Evolutionary conservation across 73 alveolate genomes (phyloP).

Genomic region (Paramecium tetraurelia): DNA sequence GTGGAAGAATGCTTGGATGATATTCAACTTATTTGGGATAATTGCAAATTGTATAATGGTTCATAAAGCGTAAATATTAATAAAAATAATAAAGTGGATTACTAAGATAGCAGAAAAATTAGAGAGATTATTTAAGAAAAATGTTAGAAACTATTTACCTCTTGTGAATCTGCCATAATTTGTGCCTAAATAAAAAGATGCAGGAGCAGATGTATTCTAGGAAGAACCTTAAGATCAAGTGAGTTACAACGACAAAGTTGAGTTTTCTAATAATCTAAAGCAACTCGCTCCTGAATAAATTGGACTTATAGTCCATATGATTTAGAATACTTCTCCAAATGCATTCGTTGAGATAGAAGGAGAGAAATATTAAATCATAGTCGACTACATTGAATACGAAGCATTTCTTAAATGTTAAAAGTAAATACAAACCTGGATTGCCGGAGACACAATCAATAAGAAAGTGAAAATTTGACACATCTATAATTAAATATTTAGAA

Average conservation of each 20-base stretch:
- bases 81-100: slow-evolving; percentile 18
- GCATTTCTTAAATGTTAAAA: background rate
- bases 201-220: slow-evolving; percentile 10
- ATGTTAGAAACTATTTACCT: slow-evolving; percentile 11
- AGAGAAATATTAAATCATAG: slow-evolving; percentile 12
- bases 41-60: slow-evolving; percentile 73
- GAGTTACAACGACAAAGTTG: slow-evolving; percentile 18
- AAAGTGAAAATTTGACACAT: background rate
- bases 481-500: background rate
- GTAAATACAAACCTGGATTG: background rate
- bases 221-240: background rate
- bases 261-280: background rate
- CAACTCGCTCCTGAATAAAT: background rate
- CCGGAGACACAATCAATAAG: background rate
- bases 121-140: slow-evolving; percentile 24
- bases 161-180: background rate
- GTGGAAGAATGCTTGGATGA: slow-evolving; percentile 68
- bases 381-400: slow-evolving; percentile 7
- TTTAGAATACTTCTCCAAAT: slow-evolving; percentile 25
- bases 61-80: slow-evolving; percentile 32
- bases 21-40: slow-evolving; percentile 70
- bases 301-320: slow-evolving; percentile 22
- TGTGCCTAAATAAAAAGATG: background rate
- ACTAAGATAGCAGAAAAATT: slow-evolving; percentile 20
- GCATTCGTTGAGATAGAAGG: slow-evolving; percentile 7